Evolutionary conservation across 2,329 filamentous ascomycete genomes (phyloP).

Genomic region (Epichloe brachyelytri): DNA sequence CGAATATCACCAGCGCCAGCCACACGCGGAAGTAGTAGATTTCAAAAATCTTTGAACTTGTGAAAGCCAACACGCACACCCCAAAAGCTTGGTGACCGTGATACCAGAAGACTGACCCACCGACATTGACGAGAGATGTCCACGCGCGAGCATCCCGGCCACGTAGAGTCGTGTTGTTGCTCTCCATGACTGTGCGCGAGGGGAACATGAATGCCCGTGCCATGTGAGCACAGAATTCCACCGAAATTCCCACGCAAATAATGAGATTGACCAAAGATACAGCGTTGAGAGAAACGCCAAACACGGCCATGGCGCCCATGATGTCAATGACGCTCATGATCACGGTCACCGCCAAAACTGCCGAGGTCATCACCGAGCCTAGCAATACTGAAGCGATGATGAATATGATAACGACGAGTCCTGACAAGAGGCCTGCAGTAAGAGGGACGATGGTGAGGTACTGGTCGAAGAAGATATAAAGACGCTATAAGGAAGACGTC

Average conservation of each 20-base stretch:
- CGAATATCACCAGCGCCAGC: conserved; percentile 82
- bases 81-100: conserved; percentile 87
- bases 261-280: conserved; percentile 92
- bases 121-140: conserved; percentile 89
- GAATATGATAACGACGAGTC: conserved; percentile 77
- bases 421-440: conserved; percentile 66
- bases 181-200: conserved; percentile 65
- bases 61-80: conserved; percentile 86
- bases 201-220: conserved; percentile 95
- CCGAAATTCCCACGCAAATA: conserved; percentile 90
- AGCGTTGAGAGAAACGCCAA: conserved; percentile 82
- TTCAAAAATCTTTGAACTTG: conserved; percentile 95
- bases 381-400: conserved; percentile 66
- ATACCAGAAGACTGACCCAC: conserved; percentile 92
- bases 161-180: conserved; percentile 61
- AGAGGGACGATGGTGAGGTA: conserved; percentile 76
- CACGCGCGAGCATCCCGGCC: conserved; percentile 77
- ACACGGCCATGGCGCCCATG: conserved; percentile 85
- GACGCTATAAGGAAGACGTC: conserved; percentile 90
- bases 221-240: conserved; percentile 96
- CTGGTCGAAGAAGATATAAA: conserved; percentile 99
- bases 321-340: conserved; percentile 91
- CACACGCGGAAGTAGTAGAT: conserved; percentile 98
- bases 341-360: conserved; percentile 75
- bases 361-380: conserved; percentile 69